These are phyloP conservation scores for Bjerkandera adusta DNA, from an alignment of 1,284 basidiomycete species.

Conservation along the genomic window DNA sequence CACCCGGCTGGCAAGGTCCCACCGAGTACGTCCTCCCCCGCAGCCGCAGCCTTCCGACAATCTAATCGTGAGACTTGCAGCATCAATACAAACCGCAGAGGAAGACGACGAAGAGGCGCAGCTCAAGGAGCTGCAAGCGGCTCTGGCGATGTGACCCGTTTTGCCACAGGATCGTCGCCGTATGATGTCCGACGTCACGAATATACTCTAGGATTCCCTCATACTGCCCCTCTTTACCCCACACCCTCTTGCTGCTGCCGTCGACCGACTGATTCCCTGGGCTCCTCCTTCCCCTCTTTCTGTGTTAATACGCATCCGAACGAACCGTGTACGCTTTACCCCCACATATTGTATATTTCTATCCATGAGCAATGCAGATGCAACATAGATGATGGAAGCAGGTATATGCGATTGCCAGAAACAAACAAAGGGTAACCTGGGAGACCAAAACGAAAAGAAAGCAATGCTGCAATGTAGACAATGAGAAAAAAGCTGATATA, in stretches of 20 bases:
- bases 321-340: conserved; percentile 22
- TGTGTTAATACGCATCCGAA: conserved; percentile 11
- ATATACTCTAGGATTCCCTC: not conserved
- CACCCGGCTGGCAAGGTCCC: conserved; percentile 55
- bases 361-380: not conserved
- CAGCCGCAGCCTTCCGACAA: conserved; percentile 12
- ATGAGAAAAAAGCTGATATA: no score
- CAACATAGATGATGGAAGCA: no score
- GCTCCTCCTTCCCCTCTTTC: conserved; percentile 16
- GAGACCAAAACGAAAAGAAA: no score
- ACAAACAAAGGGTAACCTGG: no score
- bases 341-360: conserved; percentile 12
- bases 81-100: conserved; percentile 42
- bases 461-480: no score
- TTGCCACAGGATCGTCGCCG: not conserved
- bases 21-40: conserved; percentile 41
- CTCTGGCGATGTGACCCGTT: conserved; percentile 73
- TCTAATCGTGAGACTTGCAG: conserved; percentile 33
- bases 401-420: no score
- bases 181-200: not conserved
- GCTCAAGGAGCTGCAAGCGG: conserved; percentile 90
- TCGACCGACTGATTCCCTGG: conserved; percentile 17
- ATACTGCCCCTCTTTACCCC: not conserved
- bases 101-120: conserved; percentile 96
- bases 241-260: conserved; percentile 16